A percentile compares a stretch with the other conserved stretches of the same genome.
phyloP scores from a whole-genome alignment of 306 rosid genomes.

The Cucurbita maxima region DNA sequence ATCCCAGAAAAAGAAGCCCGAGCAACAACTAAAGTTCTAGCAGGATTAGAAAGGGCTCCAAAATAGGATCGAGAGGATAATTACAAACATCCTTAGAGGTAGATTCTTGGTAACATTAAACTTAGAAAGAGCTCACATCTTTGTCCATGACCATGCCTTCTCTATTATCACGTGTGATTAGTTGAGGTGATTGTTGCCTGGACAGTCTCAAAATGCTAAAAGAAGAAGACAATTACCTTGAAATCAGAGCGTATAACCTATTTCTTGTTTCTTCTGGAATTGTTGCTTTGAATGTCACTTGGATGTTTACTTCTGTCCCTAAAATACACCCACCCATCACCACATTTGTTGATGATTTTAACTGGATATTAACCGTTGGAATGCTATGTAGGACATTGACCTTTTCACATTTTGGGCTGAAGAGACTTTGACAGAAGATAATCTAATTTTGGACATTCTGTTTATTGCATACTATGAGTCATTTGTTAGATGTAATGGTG shows the following conservation, averaged over 20 bases:
- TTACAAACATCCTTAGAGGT: neutral
- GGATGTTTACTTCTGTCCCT: neutral
- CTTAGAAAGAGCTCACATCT: neutral
- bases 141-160: neutral
- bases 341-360: neutral
- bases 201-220: neutral
- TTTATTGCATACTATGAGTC: constrained; percentile 77
- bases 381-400: constrained; percentile 65
- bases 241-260: neutral
- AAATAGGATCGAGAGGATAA: neutral
- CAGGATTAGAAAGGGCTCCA: neutral
- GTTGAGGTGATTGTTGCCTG: neutral
- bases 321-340: neutral
- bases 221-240: neutral
- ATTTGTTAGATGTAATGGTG: constrained; percentile 52
- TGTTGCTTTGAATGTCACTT: neutral
- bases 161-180: neutral
- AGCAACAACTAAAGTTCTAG: neutral
- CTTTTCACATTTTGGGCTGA: constrained; percentile 89
- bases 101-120: neutral
- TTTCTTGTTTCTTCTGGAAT: neutral
- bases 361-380: constrained; percentile 9
- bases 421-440: constrained; percentile 84
- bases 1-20: neutral
- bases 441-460: constrained; percentile 76